Evolutionary conservation across 805 yeast genomes (phyloP).

Genomic region (Myxozyma melibiosi): DNA sequence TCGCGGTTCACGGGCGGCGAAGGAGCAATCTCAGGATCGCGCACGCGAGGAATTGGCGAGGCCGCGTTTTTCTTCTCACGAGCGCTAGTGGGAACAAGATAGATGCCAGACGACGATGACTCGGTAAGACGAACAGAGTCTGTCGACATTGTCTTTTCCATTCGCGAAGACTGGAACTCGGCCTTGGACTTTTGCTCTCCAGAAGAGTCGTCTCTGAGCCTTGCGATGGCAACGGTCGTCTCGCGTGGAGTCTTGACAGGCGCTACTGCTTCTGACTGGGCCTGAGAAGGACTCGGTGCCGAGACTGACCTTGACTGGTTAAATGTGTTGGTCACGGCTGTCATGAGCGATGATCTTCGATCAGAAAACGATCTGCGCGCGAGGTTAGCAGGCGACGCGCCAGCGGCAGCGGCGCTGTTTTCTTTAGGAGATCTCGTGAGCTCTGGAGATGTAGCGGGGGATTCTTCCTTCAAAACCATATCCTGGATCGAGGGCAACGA

Average conservation of each 20-base stretch:
- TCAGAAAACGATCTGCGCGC: background rate
- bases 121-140: background rate
- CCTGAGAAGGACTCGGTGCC: too few species aligned
- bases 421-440: background rate
- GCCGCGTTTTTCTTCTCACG: too few species aligned
- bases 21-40: background rate
- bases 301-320: background rate
- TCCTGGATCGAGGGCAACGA: background rate
- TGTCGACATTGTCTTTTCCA: background rate
- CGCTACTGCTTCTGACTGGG: too few species aligned
- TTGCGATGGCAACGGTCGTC: background rate
- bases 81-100: conserved; percentile 11
- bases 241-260: background rate
- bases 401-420: too few species aligned
- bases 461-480: conserved; percentile 5
- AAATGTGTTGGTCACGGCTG: conserved; percentile 2
- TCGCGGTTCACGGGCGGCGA: background rate
- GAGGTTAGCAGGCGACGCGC: background rate
- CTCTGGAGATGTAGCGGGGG: conserved; percentile 6
- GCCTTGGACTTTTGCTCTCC: background rate
- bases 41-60: background rate
- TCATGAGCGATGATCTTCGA: conserved; percentile 2
- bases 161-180: background rate
- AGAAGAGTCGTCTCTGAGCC: background rate
- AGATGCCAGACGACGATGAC: conserved; percentile 2